phyloP scores from a whole-genome alignment of 2,329 filamentous ascomycete species.

The Alternaria sp. region DNA sequence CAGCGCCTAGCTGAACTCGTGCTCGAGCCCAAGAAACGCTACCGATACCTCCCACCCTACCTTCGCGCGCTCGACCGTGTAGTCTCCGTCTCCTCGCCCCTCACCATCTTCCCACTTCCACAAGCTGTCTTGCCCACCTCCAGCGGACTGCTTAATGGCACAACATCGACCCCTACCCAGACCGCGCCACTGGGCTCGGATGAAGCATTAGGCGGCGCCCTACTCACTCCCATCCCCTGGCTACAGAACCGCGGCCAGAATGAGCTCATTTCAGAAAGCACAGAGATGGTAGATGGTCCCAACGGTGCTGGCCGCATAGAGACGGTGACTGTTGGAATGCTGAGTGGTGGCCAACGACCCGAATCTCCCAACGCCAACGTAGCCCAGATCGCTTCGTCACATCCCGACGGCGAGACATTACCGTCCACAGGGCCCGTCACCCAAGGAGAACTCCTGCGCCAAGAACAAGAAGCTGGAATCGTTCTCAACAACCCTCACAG shows the following conservation, averaged over 20 bases:
- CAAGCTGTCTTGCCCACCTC: conserved; percentile 64
- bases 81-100: conserved; percentile 84
- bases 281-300: conserved; percentile 81
- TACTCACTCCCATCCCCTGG: conserved; percentile 96
- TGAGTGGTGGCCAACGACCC: conserved; percentile 26
- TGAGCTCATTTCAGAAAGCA: conserved; percentile 75
- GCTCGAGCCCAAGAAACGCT: conserved; percentile 77
- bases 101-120: conserved; percentile 83
- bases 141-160: conserved; percentile 67
- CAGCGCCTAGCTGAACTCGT: conserved; percentile 91
- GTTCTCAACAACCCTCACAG: conserved; percentile 64
- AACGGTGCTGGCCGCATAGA: conserved; percentile 82
- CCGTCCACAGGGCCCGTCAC: conserved; percentile 59
- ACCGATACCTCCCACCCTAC: conserved; percentile 82
- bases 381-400: conserved; percentile 44
- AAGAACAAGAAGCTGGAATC: conserved; percentile 83
- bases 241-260: conserved; percentile 63
- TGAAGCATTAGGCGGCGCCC: conserved; percentile 85
- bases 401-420: conserved; percentile 49
- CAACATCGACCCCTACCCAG: conserved; percentile 55
- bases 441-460: conserved; percentile 83
- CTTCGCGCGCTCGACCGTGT: conserved; percentile 91
- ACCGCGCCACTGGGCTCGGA: conserved; percentile 73
- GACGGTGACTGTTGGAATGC: conserved; percentile 77
- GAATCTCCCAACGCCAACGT: conserved; percentile 21